These are phyloP conservation scores for Coemansia sp. DNA, from an alignment of 192 early-diverging fungal species.

Conservation along the genomic window DNA sequence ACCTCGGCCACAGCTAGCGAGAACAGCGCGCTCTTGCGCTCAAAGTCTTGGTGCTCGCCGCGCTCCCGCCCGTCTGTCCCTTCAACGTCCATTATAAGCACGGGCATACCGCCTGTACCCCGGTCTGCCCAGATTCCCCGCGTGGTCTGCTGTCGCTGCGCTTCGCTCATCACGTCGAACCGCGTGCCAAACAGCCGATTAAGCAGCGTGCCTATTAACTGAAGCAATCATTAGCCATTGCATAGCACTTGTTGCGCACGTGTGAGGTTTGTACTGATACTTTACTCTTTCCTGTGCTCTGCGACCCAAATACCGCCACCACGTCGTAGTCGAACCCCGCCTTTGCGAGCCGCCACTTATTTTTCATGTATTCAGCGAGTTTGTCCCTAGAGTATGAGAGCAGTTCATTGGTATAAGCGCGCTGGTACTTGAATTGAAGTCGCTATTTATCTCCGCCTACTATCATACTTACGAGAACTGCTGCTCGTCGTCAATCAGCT, in stretches of 20 bases:
- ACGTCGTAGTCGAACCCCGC: constrained; percentile 95
- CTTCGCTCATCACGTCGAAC: constrained; percentile 96
- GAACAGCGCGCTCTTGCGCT: constrained; percentile 97
- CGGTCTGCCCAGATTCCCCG: constrained; percentile 98
- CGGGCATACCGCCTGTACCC: constrained; percentile 63
- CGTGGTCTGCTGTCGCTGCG: constrained; percentile 85
- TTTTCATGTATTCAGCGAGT: constrained; percentile 75
- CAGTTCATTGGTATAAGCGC: background rate
- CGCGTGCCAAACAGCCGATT: constrained; percentile 93
- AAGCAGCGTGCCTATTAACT: constrained; percentile 76
- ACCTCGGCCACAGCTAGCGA: constrained; percentile 94
- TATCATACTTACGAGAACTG: constrained; percentile 49
- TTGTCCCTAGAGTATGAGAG: constrained; percentile 54
- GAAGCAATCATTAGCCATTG: constrained; percentile 68
- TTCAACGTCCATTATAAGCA: constrained; percentile 97
- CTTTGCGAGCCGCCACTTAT: constrained; percentile 77
- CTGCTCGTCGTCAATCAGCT: constrained; percentile 51
- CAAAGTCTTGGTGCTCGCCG: constrained; percentile 99
- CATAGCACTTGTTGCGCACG: background rate
- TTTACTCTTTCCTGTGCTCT: constrained; percentile 98
- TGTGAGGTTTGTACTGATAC: constrained; percentile 12
- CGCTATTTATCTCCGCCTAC: background rate
- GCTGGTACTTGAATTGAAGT: background rate
- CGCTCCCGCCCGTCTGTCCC: constrained; percentile 98
- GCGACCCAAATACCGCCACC: constrained; percentile 98